phyloP scores from a whole-genome alignment of 352 stramenopile species.

The Phytopythium aichiense region DNA sequence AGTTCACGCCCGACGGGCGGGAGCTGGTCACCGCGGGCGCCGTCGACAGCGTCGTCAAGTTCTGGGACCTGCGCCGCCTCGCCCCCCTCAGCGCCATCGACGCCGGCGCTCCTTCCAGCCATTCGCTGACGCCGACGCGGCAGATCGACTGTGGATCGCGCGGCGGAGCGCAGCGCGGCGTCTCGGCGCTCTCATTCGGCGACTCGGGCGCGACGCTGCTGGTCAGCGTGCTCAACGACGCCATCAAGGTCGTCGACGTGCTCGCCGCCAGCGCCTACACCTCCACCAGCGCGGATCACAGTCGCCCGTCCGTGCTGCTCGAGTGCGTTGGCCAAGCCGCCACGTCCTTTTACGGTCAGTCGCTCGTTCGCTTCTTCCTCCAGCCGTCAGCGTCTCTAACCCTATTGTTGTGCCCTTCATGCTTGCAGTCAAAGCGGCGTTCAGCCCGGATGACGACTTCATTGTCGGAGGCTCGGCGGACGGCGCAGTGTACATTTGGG shows the following conservation, averaged over 20 bases:
- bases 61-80: conserved; percentile 59
- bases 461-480: conserved; percentile 51
- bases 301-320: conserved; percentile 12
- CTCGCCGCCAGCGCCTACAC: background rate
- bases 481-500: conserved; percentile 58
- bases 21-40: conserved; percentile 57
- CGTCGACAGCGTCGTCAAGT: conserved; percentile 59
- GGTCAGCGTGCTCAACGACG: conserved; percentile 61
- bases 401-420: background rate
- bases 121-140: conserved; percentile 17
- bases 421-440: conserved; percentile 35
- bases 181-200: conserved; percentile 49
- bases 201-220: conserved; percentile 32
- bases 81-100: conserved; percentile 9
- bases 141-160: conserved; percentile 39
- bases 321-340: conserved; percentile 45
- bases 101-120: background rate
- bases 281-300: conserved; percentile 3
- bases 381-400: background rate
- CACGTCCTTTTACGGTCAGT: conserved; percentile 61
- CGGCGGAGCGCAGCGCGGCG: conserved; percentile 34
- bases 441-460: conserved; percentile 61
- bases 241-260: conserved; percentile 50
- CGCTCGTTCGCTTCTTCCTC: background rate
- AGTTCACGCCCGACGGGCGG: conserved; percentile 36